Conservation (phyloP, 164 flowering plant species). For the Tetracentron sinense region DNA sequence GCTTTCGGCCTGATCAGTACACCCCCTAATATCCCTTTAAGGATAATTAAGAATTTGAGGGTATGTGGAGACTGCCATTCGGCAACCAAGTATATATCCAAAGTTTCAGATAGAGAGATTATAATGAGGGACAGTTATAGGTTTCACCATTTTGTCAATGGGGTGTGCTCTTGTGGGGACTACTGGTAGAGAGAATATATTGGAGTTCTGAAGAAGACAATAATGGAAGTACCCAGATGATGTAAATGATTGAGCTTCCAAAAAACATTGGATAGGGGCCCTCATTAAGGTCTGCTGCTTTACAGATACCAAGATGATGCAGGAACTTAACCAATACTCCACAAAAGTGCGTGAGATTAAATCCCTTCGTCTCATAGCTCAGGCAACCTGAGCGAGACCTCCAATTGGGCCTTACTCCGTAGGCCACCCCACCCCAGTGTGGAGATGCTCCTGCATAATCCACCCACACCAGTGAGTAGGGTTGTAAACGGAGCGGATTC, state of each 20-base stretch:
- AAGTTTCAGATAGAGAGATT: constrained; percentile 27
- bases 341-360: too few species aligned
- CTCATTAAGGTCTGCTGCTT: not conserved
- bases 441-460: too few species aligned
- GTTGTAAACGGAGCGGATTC: too few species aligned
- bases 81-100: constrained; percentile 36
- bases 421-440: too few species aligned
- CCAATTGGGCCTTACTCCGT: too few species aligned
- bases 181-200: constrained; percentile 22
- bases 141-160: constrained; percentile 33
- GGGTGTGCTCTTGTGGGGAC: constrained; percentile 35
- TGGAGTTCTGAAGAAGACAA: not conserved
- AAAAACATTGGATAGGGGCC: not conserved
- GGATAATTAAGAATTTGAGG: constrained; percentile 45
- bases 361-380: too few species aligned
- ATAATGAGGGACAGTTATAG: constrained; percentile 36
- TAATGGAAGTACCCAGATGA: not conserved
- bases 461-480: too few species aligned
- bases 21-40: constrained; percentile 23
- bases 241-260: not conserved
- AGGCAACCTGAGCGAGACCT: too few species aligned
- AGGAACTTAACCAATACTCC: too few species aligned
- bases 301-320: not conserved
- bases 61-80: constrained; percentile 40
- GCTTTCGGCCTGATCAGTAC: constrained; percentile 39